phyloP scores from a whole-genome alignment of 1,284 basidiomycete species.

The Tylopilus sp. region DNA sequence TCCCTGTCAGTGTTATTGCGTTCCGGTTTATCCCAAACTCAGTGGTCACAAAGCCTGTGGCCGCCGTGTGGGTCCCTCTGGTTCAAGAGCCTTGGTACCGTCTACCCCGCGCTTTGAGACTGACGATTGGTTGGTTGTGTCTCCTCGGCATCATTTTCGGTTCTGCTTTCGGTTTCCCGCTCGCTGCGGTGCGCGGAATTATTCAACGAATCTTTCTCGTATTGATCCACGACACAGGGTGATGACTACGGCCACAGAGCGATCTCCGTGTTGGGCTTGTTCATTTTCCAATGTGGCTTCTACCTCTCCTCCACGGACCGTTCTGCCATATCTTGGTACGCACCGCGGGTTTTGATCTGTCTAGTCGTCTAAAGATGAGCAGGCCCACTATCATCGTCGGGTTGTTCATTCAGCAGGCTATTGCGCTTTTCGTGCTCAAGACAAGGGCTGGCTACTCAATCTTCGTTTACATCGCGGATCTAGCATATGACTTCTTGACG shows the following conservation, averaged over 20 bases:
- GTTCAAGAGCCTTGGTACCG: conserved; percentile 67
- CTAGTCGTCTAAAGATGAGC: conserved; percentile 9
- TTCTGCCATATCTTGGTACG: conserved; percentile 62
- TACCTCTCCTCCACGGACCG: conserved; percentile 61
- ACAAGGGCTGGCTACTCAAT: conserved; percentile 73
- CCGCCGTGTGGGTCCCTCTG: conserved; percentile 59
- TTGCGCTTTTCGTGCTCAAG: conserved; percentile 86
- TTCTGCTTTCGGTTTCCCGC: conserved; percentile 75
- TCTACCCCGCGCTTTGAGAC: conserved; percentile 54
- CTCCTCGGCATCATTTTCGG: conserved; percentile 75
- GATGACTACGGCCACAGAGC: conserved; percentile 72
- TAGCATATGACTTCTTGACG: conserved; percentile 69
- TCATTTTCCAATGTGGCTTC: conserved; percentile 73
- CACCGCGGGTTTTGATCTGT: not conserved
- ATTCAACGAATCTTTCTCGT: not conserved
- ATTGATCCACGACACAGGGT: conserved; percentile 39
- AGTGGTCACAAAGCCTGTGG: conserved; percentile 61
- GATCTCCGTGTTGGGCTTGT: conserved; percentile 76
- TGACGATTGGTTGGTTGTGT: conserved; percentile 68
- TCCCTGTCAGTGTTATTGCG: conserved; percentile 59
- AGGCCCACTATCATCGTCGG: conserved; percentile 84
- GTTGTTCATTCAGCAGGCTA: conserved; percentile 76
- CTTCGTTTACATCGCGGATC: conserved; percentile 76
- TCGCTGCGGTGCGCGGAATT: conserved; percentile 46
- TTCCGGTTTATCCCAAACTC: conserved; percentile 76